Conservation (phyloP, 2,329 filamentous ascomycete species). For the Pseudogymnoascus sp. region DNA sequence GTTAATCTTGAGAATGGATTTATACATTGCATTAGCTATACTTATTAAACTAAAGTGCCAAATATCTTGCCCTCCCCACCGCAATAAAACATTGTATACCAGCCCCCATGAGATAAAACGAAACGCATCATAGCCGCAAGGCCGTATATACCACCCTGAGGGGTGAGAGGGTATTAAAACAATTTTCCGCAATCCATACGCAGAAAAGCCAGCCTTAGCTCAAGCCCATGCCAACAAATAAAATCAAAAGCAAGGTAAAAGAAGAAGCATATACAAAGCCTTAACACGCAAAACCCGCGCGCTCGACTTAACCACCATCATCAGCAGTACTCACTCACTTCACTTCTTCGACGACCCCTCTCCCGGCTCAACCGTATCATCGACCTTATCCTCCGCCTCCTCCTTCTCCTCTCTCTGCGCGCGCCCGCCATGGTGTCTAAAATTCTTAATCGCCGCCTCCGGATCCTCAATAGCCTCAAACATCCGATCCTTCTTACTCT, state of each 20-base stretch:
- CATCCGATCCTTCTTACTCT: conserved; percentile 47
- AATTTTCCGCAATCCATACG: neutral
- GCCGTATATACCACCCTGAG: neutral
- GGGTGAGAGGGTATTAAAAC: neutral
- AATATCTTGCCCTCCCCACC: neutral
- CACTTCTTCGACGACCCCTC: neutral
- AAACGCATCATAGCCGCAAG: neutral
- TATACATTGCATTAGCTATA: neutral
- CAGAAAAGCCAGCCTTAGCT: neutral
- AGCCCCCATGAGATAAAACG: neutral
- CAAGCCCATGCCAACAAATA: neutral
- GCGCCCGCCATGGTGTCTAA: neutral
- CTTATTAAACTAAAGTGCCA: neutral
- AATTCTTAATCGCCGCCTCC: conserved; percentile 13
- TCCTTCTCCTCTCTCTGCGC: conserved; percentile 1
- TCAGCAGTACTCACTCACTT: neutral
- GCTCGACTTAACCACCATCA: neutral
- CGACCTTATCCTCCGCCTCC: neutral
- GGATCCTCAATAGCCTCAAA: conserved; percentile 47
- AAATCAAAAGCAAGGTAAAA: neutral
- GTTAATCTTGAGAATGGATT: neutral
- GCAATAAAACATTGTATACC: conserved; percentile 1
- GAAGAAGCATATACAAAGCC: neutral
- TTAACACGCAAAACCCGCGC: neutral
- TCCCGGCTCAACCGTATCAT: neutral